Conservation (phyloP, 202 grass and related monocot genomes). For the Schoenoplectus tabernaemontani region DNA sequence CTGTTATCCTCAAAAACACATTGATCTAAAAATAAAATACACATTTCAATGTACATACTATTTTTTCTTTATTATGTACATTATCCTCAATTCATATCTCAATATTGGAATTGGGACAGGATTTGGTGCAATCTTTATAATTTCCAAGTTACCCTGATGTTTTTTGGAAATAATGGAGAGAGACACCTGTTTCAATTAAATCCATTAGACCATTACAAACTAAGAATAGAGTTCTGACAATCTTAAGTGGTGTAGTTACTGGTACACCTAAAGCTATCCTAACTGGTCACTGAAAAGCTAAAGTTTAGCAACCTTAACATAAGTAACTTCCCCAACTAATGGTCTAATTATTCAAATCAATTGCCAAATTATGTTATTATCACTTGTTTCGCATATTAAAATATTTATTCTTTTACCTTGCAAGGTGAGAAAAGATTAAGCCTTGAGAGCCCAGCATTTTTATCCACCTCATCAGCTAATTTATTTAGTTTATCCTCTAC, state of each 20-base stretch:
- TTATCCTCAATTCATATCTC: background rate
- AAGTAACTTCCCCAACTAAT: background rate
- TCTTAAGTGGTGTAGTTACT: background rate
- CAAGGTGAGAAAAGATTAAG: slow-evolving; percentile 91
- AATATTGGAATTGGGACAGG: background rate
- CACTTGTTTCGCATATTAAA: background rate
- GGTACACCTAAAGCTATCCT: background rate
- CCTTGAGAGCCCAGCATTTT: slow-evolving; percentile 54
- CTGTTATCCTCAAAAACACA: slow-evolving; percentile 90
- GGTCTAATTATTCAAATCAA: background rate
- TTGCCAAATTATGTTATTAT: background rate
- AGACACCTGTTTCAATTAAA: background rate
- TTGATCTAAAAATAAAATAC: slow-evolving; percentile 49
- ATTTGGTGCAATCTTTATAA: background rate
- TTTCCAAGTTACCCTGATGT: background rate
- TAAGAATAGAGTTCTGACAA: background rate
- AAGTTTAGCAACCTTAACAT: background rate
- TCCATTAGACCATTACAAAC: background rate
- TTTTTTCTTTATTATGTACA: background rate
- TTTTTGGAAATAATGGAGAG: background rate
- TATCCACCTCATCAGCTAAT: slow-evolving; percentile 73
- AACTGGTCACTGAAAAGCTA: background rate
- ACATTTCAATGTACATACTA: background rate
- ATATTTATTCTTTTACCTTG: slow-evolving; percentile 42
- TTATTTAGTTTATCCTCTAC: slow-evolving; percentile 54